Base-by-base conservation (phyloP, 2,329 filamentous ascomycete genomes). In the Clarireedia hainanense region DNA sequence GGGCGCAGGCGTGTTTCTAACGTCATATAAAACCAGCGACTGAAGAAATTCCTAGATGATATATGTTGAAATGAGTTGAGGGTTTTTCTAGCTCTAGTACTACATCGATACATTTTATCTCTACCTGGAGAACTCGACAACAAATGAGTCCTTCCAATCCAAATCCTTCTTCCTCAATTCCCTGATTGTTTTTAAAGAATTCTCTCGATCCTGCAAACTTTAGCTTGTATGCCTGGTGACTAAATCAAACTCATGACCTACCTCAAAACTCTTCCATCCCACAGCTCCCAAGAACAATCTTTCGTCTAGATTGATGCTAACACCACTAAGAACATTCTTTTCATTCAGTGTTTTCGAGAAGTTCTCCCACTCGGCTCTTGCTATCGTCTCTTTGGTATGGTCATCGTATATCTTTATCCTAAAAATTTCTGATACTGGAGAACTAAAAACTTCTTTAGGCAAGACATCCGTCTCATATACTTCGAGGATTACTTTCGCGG, bases 301-400 rank as follows among this genome's bases (percentile, higher is more conserved):
- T 26, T 42, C 52, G 2, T 47, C n/a, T 17, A 54, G 24, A 15
- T 54, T 54, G 6, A 54, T 3, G 17, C 52, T 54, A 4, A 54
- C 24, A 40, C 46, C 52, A 42, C 45, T 49, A 5, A 54, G 9
- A 15, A 34, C 12, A 2, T 43, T 10, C n/a, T 14, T 26, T 9
- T 6, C 14, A 10, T 15, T 23, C 3, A 40, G 15, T 1, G n/a
- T 15, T 2, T 43, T 34, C 12, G 30, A 15, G 3, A 49, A 30
- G 7, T 24, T 17, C 3, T 24, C 17, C 52, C 36, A 54, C 9
- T 36, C 20, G 15, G 14, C 15, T n/a, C 24, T 43, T 20, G 36
- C 36, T 9, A 20, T 20, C 7, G 9, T 9, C 17, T 49, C 52
- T 24, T 36, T 49, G 3, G 14, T 26, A 2, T 5, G 7, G 40